Base-by-base conservation (phyloP, 768 basidiomycete genomes). In the Mycena epipterygia region DNA sequence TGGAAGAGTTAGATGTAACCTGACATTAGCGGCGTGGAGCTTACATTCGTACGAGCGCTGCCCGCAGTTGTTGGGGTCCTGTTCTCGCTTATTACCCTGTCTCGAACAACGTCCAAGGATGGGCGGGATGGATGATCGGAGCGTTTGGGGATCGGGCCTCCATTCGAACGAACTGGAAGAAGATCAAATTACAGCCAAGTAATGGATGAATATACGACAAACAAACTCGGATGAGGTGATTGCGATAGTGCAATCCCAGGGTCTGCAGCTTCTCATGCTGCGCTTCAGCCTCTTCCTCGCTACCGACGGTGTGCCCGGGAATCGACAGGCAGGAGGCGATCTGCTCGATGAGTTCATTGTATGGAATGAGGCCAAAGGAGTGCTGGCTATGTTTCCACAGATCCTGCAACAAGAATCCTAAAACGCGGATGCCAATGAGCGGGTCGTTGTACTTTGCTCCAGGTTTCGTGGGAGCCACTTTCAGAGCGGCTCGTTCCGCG, bases 211-310 rank as follows among this genome's bases (percentile, higher is more conserved):
- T 33, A 39, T 49, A 44, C 51, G 27, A 70, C 72, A 29, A 25
- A 73, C 72, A 67, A 42, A 73, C 58, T n/a, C 70, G 63, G 23
- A 73, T 58, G 6, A 74, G 32, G 21, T 67, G 44, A 49, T 74
- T 68, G 7, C 70, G 65, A 48, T 67, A 67, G 25, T 23, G 11
- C 27, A 71, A 21, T 21, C 73, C 73, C 29, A 68, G 25, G 8
- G 8, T 17, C 37, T 56, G 44, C 29, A 74, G 21, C 29, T 61
- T 64, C 13, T 35, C 48, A 39, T 71, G 30, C 49, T 55, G 73
- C 27, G 33, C 57, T 29, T 39, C 32, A 17, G 29, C 48, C 52
- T 71, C 70, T 42, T 46, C 66, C 39, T 58, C 13, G 39, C 57
- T 41, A 41, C 16, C 49, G 39, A 59, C 57, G 48, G 19, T 37